These are phyloP conservation scores for Quercus tomentella DNA, from an alignment of 331 rosid species.

Conservation along the genomic window DNA sequence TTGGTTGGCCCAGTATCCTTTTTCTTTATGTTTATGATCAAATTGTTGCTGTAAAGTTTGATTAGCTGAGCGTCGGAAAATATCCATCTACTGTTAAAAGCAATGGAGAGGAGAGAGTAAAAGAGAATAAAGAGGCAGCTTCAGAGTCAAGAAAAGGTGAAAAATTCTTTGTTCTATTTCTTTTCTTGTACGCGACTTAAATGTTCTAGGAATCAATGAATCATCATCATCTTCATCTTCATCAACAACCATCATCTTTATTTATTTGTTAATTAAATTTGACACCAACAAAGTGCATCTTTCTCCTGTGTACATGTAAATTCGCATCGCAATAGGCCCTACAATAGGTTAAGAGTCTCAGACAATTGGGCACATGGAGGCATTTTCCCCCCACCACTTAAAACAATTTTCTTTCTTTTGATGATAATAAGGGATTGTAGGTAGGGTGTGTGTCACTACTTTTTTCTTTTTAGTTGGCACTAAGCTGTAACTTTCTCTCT, in stretches of 20 bases:
- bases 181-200: conserved; percentile 39
- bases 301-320: too few species aligned
- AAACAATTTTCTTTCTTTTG: too few species aligned
- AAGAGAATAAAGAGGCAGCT: conserved; percentile 20
- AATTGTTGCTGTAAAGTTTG: conserved; percentile 9
- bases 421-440: too few species aligned
- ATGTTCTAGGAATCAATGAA: conserved; percentile 2
- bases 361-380: too few species aligned
- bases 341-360: too few species aligned
- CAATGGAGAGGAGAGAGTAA: conserved; percentile 8
- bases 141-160: conserved; percentile 37
- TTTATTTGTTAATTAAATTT: too few species aligned
- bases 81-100: not conserved
- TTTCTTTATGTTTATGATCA: conserved; percentile 8
- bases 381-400: too few species aligned
- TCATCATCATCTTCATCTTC: conserved; percentile 21
- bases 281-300: too few species aligned
- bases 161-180: conserved; percentile 14
- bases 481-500: not conserved
- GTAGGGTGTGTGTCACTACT: not conserved
- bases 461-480: conserved; percentile 3
- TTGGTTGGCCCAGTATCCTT: not conserved
- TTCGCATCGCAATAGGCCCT: too few species aligned
- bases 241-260: not conserved
- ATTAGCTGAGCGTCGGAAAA: not conserved